Base-by-base conservation (phyloP, 2,329 filamentous ascomycete species). In the Fusarium abutilonis region DNA sequence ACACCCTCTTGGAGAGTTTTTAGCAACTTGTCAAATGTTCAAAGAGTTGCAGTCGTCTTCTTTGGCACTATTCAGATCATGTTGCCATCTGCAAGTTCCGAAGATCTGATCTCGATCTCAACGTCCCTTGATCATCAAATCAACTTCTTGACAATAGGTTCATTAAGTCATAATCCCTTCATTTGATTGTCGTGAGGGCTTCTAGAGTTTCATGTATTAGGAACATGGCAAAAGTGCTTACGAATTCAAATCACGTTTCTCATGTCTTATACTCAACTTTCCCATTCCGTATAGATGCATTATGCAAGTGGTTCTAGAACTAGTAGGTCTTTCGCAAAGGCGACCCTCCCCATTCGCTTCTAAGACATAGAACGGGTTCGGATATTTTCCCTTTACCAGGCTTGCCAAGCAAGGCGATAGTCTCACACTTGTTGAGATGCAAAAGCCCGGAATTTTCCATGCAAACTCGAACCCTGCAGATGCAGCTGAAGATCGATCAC, bases 221-320 rank as follows among this genome's bases (percentile, higher is more conserved):
- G 6, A 6, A 7, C 1, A 34, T 34, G 31, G 31, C 13, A 34
- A 34, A 14, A 14, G 13, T 34, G n/a, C 13, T 14, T 5, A 14
- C 14, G 14, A 14, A 34, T 7, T 14, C 5, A 6, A 14, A 2
- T 4, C 13, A 6, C 6, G 5, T n/a, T 7, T 5, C 45, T 8
- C 15, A 29, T 35, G 17, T 14, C 14, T 23, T 10, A 6, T 15
- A n/a, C 34, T 5, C 10, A 21, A 17, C 9, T n/a, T 35, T 5
- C 13, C 11, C 4, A 23, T 28, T 26, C 23, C 10, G 36, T n/a
- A 15, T 8, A 31, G 14, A 17, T 51, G 29, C 26, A 36, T 31
- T 29, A 41, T 54, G 35, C 51, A 54, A 19, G 23, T 35, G 15
- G 21, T 41, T 51, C 23, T 36, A 41, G 9, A 51, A 53, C 28